Base-by-base conservation (phyloP, 169 alveolate genomes). In the Plasmodium ovale region DNA sequence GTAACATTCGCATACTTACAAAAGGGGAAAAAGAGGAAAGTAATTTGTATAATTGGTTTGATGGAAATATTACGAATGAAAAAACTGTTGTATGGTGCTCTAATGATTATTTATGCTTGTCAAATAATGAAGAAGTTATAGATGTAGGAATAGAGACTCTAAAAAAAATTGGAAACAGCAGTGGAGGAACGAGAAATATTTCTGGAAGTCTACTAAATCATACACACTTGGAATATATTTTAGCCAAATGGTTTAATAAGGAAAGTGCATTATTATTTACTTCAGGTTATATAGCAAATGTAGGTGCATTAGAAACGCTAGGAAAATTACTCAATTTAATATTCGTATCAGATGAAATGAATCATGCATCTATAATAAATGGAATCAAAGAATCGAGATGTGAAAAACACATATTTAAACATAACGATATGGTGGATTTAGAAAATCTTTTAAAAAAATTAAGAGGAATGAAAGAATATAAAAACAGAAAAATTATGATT, bases 181-280 rank as follows among this genome's bases (percentile, higher is more conserved):
- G 97, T 53, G 98, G 98, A 35, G 98, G 98, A 21, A 96, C 98
- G 27, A 87, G 98, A 60, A 96, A 96, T 74, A 96, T 96, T 25
- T 95, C 97, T 56, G 98, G 98, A 29, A 94, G 95, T 51, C 88
- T 94, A 29, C 79, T 56, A 16, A 93, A 85, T 59, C 97, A 95
- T 74, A 93, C 93, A 14, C 92, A 84, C 14, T 94, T 96, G 33
- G 98, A 96, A 87, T 84, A 82, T 47, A 96, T 93, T 23, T 84
- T 96, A 44, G 97, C 97, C 6, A 94, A 89, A 37, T 89, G 94
- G 72, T 97, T 94, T 84, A 82, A 82, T 23, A 96, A 95, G 87
- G 97, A 95, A 27, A 79, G 93, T 29, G 96, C 96, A 2, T 79
- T 96, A 33, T 95, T 95, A 31, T 94, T 93, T 85, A 94, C 96